phyloP scores from a whole-genome alignment of 352 stramenopile species.

The Stramenopiles sp. region DNA sequence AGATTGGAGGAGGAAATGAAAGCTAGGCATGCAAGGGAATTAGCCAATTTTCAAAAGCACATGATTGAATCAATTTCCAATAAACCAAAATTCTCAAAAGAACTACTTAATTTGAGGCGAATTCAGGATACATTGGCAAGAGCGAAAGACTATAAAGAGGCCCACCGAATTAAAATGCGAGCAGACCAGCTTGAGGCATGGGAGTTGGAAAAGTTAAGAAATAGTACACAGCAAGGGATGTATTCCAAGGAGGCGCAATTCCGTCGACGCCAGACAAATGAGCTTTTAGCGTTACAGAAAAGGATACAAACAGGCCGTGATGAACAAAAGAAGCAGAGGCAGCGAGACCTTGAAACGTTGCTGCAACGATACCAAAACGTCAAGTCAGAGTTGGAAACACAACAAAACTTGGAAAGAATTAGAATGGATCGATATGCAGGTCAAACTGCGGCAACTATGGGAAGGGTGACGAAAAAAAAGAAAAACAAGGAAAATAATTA shows the following conservation, averaged over 20 bases:
- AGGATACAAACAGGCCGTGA: conserved; percentile 73
- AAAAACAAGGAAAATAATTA: too few relatives aligned
- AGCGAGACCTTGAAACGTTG: conserved; percentile 73
- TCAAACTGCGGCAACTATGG: too few relatives aligned
- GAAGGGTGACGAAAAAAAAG: too few relatives aligned
- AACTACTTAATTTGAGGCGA: conserved; percentile 70
- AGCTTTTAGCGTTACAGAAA: conserved; percentile 75
- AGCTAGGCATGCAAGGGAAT: conserved; percentile 49
- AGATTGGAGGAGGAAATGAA: conserved; percentile 70
- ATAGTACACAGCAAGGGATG: conserved; percentile 78
- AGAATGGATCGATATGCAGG: too few relatives aligned
- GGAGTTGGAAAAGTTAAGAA: conserved; percentile 81
- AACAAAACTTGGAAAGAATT: conserved; percentile 78
- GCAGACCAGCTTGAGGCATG: conserved; percentile 74
- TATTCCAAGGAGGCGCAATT: conserved; percentile 79
- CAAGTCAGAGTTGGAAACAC: conserved; percentile 73
- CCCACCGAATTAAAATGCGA: conserved; percentile 88
- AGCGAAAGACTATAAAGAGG: conserved; percentile 73
- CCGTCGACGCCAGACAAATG: conserved; percentile 71
- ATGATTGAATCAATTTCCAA: conserved; percentile 48
- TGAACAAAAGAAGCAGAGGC: conserved; percentile 80
- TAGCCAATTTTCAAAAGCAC: conserved; percentile 74
- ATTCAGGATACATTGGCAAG: conserved; percentile 74
- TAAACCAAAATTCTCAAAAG: conserved; percentile 76
- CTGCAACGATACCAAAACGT: conserved; percentile 83